Conservation (phyloP, 257 asterid species). For the Przewalskia tangutica region DNA sequence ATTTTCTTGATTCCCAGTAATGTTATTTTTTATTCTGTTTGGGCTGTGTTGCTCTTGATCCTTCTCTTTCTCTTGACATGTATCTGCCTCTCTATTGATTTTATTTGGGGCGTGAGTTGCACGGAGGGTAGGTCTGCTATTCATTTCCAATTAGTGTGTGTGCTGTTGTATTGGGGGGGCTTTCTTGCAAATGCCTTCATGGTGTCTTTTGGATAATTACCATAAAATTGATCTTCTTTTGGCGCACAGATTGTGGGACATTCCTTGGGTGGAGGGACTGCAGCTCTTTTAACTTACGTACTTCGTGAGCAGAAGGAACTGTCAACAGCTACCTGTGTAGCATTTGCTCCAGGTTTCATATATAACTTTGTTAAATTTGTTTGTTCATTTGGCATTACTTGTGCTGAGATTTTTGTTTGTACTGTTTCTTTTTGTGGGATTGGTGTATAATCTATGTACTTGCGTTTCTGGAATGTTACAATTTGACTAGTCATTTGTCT, state of each 20-base stretch:
- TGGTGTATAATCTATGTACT: not conserved
- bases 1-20: not conserved
- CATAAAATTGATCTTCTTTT: not conserved
- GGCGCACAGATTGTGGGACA: conserved; percentile 73
- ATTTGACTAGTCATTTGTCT: not conserved
- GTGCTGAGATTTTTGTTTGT: not conserved
- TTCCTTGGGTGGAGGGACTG: conserved; percentile 98
- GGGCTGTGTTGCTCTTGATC: not conserved
- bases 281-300: conserved; percentile 73
- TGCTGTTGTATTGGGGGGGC: not conserved
- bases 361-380: not conserved
- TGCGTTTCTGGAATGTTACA: not conserved
- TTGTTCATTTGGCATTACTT: not conserved
- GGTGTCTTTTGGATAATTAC: not conserved
- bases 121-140: not conserved
- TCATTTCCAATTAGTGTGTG: not conserved
- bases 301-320: conserved; percentile 85
- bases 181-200: not conserved
- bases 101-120: not conserved
- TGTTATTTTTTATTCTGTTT: not conserved
- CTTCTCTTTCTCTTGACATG: not conserved
- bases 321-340: conserved; percentile 67
- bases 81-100: not conserved
- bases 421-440: not conserved
- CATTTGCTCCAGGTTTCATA: conserved; percentile 90